Conservation (phyloP, 148 eudicot species). For the Amaranthus cruentus region DNA sequence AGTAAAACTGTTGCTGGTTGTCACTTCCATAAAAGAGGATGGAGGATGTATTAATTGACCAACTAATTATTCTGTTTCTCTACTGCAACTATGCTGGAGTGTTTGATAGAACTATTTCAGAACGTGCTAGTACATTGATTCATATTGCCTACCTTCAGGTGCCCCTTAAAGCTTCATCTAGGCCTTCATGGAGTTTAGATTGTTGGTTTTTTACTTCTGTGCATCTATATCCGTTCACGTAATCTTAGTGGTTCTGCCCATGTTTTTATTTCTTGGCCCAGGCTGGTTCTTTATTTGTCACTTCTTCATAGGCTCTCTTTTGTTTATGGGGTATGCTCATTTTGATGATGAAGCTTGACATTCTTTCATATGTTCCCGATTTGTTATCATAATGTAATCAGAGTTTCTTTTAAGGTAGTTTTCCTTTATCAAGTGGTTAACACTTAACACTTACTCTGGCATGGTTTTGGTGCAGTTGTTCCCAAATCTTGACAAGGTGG, state of each 20-base stretch:
- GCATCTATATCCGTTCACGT: not conserved
- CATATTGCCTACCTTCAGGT: not conserved
- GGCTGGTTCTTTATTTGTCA: not conserved
- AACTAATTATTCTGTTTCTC: not conserved
- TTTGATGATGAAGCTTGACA: not conserved
- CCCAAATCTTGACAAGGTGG: constrained; percentile 89
- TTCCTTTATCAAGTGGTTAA: not conserved
- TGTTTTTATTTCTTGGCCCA: not conserved
- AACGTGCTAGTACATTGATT: not conserved
- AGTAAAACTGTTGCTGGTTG: too few relatives aligned
- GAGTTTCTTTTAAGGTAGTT: not conserved
- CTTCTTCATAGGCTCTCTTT: not conserved
- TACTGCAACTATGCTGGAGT: not conserved
- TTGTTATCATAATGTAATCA: not conserved
- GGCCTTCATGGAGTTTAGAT: not conserved
- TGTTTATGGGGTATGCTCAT: not conserved
- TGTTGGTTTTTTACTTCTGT: not conserved
- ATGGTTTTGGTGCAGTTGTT: constrained; percentile 58
- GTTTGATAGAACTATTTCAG: not conserved
- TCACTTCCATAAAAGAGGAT: too few relatives aligned
- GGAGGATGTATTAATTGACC: too few relatives aligned
- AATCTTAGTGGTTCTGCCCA: not conserved
- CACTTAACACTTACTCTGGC: not conserved
- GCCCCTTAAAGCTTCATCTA: not conserved
- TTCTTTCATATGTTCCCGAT: not conserved